Percentiles rank a stretch among this genome's conserved stretches.
Conservation (phyloP, 2,329 filamentous ascomycete species). For the Sphaceloma murrayae region DNA sequence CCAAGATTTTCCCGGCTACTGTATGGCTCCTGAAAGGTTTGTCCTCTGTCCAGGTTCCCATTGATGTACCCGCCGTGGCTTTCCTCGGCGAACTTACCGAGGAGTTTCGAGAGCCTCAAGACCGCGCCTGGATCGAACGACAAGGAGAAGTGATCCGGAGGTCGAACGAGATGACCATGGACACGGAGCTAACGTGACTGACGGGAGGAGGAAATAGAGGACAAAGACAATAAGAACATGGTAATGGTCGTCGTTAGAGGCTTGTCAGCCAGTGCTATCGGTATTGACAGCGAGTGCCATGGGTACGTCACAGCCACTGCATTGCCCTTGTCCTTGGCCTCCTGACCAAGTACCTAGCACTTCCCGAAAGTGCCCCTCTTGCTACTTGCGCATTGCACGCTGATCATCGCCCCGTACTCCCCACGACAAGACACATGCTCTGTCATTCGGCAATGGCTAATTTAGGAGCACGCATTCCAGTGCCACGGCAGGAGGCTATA, state of each 20-base stretch:
- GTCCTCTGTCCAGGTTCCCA: background rate
- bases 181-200: background rate
- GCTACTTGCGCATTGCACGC: background rate
- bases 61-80: conserved; percentile 32
- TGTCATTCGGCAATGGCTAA: no score
- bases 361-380: background rate
- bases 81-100: conserved; percentile 41
- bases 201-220: conserved; percentile 21
- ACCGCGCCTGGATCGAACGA: conserved; percentile 22
- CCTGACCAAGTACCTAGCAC: background rate
- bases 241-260: conserved; percentile 50
- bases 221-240: conserved; percentile 41
- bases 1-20: conserved; percentile 1
- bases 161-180: no score
- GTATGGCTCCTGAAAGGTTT: no score
- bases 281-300: conserved; percentile 48
- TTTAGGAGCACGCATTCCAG: no score
- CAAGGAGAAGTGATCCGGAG: conserved; percentile 27
- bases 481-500: no score
- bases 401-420: no score
- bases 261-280: conserved; percentile 47
- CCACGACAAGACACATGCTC: no score
- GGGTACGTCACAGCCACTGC: conserved; percentile 36
- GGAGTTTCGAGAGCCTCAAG: conserved; percentile 34
- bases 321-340: background rate